A percentile compares a stretch with the other conserved stretches of the same genome.
phyloP scores from a whole-genome alignment of 345 rosid species.

The Ceriops zippeliana region DNA sequence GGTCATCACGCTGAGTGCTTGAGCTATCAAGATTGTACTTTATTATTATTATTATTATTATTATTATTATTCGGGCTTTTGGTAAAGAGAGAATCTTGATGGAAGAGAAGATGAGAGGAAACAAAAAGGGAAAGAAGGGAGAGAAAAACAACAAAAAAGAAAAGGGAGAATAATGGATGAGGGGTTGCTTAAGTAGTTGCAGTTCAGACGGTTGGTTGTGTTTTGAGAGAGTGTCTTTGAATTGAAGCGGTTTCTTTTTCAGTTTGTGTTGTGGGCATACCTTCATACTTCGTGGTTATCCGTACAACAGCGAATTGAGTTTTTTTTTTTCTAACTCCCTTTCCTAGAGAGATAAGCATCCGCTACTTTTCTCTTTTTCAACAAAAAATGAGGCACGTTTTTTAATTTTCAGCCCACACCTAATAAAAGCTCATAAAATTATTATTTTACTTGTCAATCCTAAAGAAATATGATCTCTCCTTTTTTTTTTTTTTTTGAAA shows the following conservation, averaged over 20 bases:
- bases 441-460: too few relatives aligned
- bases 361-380: too few relatives aligned
- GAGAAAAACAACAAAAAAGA: neutral
- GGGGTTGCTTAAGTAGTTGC: slow-evolving; percentile 7
- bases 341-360: too few relatives aligned
- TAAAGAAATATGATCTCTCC: too few relatives aligned
- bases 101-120: neutral
- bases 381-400: too few relatives aligned
- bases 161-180: neutral
- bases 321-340: too few relatives aligned
- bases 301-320: neutral
- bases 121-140: neutral
- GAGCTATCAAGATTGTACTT: neutral
- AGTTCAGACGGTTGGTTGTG: slow-evolving; percentile 10
- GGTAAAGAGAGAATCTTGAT: neutral
- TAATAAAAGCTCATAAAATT: too few relatives aligned
- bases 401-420: too few relatives aligned
- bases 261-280: neutral
- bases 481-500: too few relatives aligned
- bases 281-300: slow-evolving; percentile 8
- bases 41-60: neutral
- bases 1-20: slow-evolving; percentile 5
- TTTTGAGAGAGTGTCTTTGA: neutral
- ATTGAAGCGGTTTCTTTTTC: slow-evolving; percentile 7
- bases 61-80: too few relatives aligned